Percentiles rank a stretch among this genome's conserved stretches.
These are phyloP conservation scores for Podila clonocystis DNA, from an alignment of 192 early-diverging fungal genomes.

Conservation along the genomic window DNA sequence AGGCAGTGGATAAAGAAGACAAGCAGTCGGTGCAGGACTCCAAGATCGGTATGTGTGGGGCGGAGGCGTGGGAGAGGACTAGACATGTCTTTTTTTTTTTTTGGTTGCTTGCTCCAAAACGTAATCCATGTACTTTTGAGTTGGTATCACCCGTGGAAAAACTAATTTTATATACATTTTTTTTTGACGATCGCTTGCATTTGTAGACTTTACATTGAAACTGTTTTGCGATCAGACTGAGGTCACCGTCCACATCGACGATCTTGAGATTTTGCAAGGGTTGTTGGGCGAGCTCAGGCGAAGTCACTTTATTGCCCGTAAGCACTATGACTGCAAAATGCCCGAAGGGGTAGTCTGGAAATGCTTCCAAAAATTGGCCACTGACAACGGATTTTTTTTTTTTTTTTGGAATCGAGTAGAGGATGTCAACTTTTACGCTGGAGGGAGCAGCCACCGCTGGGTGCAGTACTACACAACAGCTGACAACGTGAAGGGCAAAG, in stretches of 20 bases:
- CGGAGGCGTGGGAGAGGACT: background rate
- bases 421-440: conserved; percentile 51
- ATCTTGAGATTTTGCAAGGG: conserved; percentile 36
- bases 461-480: conserved; percentile 43
- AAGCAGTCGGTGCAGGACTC: conserved; percentile 27
- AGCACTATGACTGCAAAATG: background rate
- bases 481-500: conserved; percentile 12
- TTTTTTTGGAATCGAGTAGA: conserved; percentile 8
- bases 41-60: conserved; percentile 21
- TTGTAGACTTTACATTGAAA: conserved; percentile 43
- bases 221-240: conserved; percentile 40
- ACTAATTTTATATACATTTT: too few relatives aligned
- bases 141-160: too few relatives aligned
- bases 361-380: background rate
- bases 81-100: background rate
- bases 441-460: conserved; percentile 53
- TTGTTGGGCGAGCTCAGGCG: conserved; percentile 36
- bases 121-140: too few relatives aligned
- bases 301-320: conserved; percentile 48
- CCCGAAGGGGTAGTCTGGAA: background rate
- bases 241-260: conserved; percentile 32
- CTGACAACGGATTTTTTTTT: background rate
- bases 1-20: conserved; percentile 34
- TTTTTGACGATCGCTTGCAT: background rate
- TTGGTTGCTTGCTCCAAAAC: background rate